Conservation (phyloP, 2,329 filamentous ascomycete species). For the Phyllosticta paracitricarpa region DNA sequence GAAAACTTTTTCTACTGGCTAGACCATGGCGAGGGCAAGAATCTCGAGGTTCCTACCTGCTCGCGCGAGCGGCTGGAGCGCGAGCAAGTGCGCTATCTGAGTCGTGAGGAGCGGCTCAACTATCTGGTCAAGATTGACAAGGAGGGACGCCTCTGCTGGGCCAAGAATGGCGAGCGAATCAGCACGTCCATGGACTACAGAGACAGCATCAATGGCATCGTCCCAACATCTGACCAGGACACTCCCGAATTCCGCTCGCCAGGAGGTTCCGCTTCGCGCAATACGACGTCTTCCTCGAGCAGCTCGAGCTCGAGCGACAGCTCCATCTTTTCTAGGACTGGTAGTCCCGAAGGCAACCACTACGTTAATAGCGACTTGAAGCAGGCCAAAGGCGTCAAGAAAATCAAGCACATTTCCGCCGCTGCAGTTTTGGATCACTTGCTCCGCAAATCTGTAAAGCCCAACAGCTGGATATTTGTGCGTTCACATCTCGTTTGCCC, state of each 20-base stretch:
- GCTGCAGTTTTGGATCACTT: constrained; percentile 70
- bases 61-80: constrained; percentile 64
- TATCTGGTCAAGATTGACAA: constrained; percentile 71
- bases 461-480: constrained; percentile 88
- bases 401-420: constrained; percentile 57
- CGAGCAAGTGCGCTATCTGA: constrained; percentile 76
- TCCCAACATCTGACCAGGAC: constrained; percentile 28
- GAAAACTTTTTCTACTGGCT: constrained; percentile 96
- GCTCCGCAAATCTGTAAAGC: constrained; percentile 66
- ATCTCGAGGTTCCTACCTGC: constrained; percentile 60
- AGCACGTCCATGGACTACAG: constrained; percentile 66
- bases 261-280: constrained; percentile 28
- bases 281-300: constrained; percentile 11
- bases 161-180: constrained; percentile 68
- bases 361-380: constrained; percentile 57
- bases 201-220: constrained; percentile 62
- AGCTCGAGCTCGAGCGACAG: constrained; percentile 19
- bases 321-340: constrained; percentile 30
- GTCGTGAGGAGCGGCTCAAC: constrained; percentile 66
- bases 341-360: constrained; percentile 49
- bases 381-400: constrained; percentile 49
- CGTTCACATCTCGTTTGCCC: constrained; percentile 13
- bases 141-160: constrained; percentile 73
- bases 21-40: constrained; percentile 66
- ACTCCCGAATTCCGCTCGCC: background rate